phyloP scores from a whole-genome alignment of 2,329 filamentous ascomycete genomes.

The Colletotrichum gloeosporioides region DNA sequence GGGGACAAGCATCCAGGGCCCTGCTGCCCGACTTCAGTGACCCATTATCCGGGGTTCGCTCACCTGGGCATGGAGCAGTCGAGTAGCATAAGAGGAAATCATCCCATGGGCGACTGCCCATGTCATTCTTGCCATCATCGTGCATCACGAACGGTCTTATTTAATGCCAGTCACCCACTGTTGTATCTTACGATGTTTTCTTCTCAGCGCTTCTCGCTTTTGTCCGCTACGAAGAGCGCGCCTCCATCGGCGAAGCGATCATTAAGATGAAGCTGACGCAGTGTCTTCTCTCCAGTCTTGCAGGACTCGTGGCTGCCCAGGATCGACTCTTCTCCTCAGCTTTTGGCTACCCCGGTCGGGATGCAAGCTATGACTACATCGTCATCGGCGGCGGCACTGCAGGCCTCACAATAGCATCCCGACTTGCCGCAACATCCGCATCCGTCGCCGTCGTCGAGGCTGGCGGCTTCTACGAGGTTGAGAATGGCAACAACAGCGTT shows the following conservation, averaged over 20 bases:
- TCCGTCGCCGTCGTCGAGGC: constrained; percentile 44
- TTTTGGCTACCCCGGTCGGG: constrained; percentile 20
- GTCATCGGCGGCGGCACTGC: constrained; percentile 44
- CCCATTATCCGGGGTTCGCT: background rate
- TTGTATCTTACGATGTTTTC: background rate
- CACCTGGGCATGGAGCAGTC: background rate
- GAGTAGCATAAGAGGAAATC: background rate
- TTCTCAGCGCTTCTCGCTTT: background rate
- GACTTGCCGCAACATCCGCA: constrained; percentile 35
- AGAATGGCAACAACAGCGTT: constrained; percentile 30
- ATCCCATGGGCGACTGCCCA: background rate
- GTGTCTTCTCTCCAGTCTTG: background rate
- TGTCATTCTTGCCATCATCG: background rate
- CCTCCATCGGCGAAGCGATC: background rate
- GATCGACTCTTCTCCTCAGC: constrained; percentile 12
- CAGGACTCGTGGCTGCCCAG: background rate
- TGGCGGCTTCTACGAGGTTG: constrained; percentile 36
- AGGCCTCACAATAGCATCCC: constrained; percentile 36
- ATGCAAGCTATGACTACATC: constrained; percentile 23
- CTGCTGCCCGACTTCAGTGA: background rate
- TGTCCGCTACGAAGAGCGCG: background rate
- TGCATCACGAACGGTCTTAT: background rate
- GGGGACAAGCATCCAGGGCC: background rate
- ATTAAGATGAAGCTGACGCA: background rate
- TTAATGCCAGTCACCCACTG: background rate